Base-by-base conservation (phyloP, 2,329 filamentous ascomycete genomes). In the Calonectria pseudoreteaudii region DNA sequence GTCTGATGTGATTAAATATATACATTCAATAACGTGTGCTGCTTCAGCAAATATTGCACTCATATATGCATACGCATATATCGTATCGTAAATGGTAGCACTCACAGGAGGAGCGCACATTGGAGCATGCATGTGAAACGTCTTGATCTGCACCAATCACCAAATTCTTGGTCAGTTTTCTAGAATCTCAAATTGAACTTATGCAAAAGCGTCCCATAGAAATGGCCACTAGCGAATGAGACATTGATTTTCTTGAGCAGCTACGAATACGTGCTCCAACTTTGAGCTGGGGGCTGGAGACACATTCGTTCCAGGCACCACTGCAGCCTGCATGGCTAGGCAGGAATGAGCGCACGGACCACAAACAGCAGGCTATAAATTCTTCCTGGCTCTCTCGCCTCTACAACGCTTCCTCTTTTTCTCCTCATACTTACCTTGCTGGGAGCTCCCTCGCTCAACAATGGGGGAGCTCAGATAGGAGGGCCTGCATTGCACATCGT, bases 401-500 rank as follows among this genome's bases (percentile, higher is more conserved):
- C n/a, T 44, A 10, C 41, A 6, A 20, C 18, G 1, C 9, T 44
- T 47, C 64, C 62, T 47, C 64, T 56, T 76, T 73, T 70, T 34
- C 82, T 86, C 83, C 84, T 86, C 85, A 89, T 88, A 88, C 87
- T 88, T 89, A 88, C 86, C 86, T 89, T 88, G 83, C 84, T 83
- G 81, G 82, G 84, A 80, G 79, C 74, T 77, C 76, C 80, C 82
- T 81, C 80, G 87, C 82, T 89, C 87, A 88, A 76, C 85, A 86
- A 85, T 80, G 76, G 82, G 81, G 79, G 79, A 71, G 77, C 78
- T 82, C 84, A 87, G 85, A 81, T 79, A 79, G 84, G 85, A 82
- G 84, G 83, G 84, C 86, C 87, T 89, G 87, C 87, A 89, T 88
- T 87, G 87, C 87, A 89, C 87, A 87, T 81, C 86, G 87, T 85